Evolutionary conservation across 495 filamentous ascomycete genomes (phyloP).

Genomic region (Aspergillus bridgeri): DNA sequence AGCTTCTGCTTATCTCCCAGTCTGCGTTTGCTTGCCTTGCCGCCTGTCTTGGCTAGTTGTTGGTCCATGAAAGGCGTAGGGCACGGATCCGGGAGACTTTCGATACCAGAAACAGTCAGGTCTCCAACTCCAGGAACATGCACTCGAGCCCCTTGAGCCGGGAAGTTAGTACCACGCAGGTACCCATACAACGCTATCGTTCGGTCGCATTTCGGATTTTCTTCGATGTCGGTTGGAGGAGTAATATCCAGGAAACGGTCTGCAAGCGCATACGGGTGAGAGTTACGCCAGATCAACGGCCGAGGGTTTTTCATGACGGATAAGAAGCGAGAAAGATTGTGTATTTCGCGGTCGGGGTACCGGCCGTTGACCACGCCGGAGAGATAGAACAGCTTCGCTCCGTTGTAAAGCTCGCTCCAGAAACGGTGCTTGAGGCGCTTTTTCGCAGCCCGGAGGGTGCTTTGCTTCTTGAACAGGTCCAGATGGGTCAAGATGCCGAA

Average conservation of each 20-base stretch:
- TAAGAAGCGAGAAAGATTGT: constrained; percentile 91
- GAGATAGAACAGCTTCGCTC: constrained; percentile 94
- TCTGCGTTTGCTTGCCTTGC: constrained; percentile 70
- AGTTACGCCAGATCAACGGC: constrained; percentile 93
- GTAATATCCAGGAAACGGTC: constrained; percentile 95
- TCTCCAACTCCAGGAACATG: constrained; percentile 96
- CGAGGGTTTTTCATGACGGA: constrained; percentile 98
- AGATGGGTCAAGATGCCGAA: constrained; percentile 96
- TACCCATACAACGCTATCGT: constrained; percentile 92
- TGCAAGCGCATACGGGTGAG: constrained; percentile 87
- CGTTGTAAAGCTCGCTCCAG: constrained; percentile 95
- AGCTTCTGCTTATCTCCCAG: constrained; percentile 95
- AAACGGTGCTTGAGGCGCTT: constrained; percentile 93
- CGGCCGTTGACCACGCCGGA: constrained; percentile 93
- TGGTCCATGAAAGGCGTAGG: constrained; percentile 90
- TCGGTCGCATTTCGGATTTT: constrained; percentile 82
- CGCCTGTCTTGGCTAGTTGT: constrained; percentile 72
- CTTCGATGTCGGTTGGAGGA: constrained; percentile 83
- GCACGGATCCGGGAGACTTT: constrained; percentile 88
- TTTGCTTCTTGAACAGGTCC: constrained; percentile 90
- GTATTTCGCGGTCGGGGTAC: constrained; percentile 94
- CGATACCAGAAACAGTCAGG: constrained; percentile 76
- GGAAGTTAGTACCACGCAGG: constrained; percentile 92
- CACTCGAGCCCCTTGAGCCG: constrained; percentile 77
- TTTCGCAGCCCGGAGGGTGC: constrained; percentile 83